Base-by-base conservation (phyloP, 352 stramenopile genomes). In the Peronospora belbahrii region DNA sequence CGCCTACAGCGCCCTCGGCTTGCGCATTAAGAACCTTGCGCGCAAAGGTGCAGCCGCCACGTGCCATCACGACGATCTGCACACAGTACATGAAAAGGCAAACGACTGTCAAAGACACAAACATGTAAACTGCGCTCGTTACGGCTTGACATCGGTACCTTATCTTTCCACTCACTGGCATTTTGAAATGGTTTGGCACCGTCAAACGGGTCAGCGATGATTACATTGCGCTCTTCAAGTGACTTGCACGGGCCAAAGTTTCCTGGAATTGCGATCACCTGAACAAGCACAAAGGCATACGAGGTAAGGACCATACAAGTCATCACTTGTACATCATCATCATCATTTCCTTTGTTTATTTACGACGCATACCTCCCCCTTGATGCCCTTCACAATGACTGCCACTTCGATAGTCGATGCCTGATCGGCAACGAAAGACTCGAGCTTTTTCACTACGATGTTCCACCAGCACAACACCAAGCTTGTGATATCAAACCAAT, bases 201-300 rank as follows among this genome's bases (percentile, higher is more conserved):
- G 34, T 88, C 70, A 24, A 90, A 67, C 0, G 75, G 79, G 13
- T 84, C 65, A 2, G 70, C 79, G 4, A 86, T 41, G 2, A 79
- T 56, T 1, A 88, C 24, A 11, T 49, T 47, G 6, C 48, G 48
- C 7, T 69, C 48, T 19, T 62, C 45, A 6, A 90, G 48, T 2
- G 78, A 78, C 35, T 83, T 60, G 25, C 74, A 88, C 10, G 75
- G 75, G n/a, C 74, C 74, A 61, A 90, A 90, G 49, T 88, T 86
- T 9, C 66, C 78, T 1, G 78, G 73, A 13, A 88, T 51, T 7
- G 74, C 71, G 19, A 90, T 67, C 17, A 88, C 78, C 78, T 90
- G 19, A 1, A 40, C 1, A n/a, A 34, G 22, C 6, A 39, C 14
- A 11, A 41, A 39, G 6, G 17, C 2, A 0, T 10, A 15, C 2